Percentiles rank a stretch among this genome's conserved stretches.
Conservation (phyloP, 164 flowering plant species). For the Vitis rotundifolia region DNA sequence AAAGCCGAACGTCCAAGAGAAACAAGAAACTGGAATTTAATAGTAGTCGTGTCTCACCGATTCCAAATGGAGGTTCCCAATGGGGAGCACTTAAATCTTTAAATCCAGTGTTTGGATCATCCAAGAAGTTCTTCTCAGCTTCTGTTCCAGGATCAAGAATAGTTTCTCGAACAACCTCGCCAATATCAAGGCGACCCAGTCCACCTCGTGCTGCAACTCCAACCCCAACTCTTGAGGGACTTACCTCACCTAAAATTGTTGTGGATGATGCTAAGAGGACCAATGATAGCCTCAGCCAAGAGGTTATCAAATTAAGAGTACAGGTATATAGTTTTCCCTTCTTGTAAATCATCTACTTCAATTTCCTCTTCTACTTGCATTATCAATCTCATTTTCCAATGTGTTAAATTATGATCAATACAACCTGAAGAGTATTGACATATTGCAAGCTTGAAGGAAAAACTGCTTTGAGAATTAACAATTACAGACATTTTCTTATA, state of each 20-base stretch:
- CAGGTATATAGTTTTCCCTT: slow-evolving; percentile 50
- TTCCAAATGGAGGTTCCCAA: slow-evolving; percentile 82
- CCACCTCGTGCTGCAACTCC: slow-evolving; percentile 99
- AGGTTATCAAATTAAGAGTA: slow-evolving; percentile 71
- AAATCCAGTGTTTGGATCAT: slow-evolving; percentile 92
- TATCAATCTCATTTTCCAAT: background rate
- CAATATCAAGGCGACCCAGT: slow-evolving; percentile 89
- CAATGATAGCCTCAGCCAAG: slow-evolving; percentile 77
- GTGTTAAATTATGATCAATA: too few species aligned
- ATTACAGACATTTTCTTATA: background rate
- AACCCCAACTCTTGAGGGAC: slow-evolving; percentile 88
- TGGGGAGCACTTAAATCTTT: slow-evolving; percentile 87
- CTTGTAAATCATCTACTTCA: background rate
- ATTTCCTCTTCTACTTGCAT: background rate
- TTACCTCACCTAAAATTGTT: slow-evolving; percentile 73
- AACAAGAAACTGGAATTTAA: slow-evolving; percentile 86
- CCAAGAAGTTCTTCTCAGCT: slow-evolving; percentile 95
- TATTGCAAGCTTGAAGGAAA: too few species aligned
- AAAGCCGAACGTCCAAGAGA: slow-evolving; percentile 66
- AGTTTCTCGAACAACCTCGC: slow-evolving; percentile 96
- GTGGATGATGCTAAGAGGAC: slow-evolving; percentile 73
- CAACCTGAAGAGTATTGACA: too few species aligned
- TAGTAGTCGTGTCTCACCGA: slow-evolving; percentile 93
- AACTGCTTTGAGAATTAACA: background rate
- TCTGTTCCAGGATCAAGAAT: slow-evolving; percentile 99